These are phyloP conservation scores for Didymosphaeria variabile DNA, from an alignment of 2,329 filamentous ascomycete species.

Conservation along the genomic window DNA sequence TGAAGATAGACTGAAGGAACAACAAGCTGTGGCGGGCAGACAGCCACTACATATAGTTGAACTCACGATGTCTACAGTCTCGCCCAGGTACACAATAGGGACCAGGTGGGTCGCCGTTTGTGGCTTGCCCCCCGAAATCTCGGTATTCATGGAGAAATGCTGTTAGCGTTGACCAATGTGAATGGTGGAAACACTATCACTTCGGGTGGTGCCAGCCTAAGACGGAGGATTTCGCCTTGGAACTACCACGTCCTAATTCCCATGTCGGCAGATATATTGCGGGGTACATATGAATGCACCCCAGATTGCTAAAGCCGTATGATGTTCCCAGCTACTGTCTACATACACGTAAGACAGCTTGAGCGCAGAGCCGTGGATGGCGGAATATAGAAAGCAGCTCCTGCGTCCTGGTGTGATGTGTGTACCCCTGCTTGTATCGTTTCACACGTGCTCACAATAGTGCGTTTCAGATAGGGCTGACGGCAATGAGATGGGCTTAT, in stretches of 20 bases:
- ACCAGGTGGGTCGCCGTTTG: slow-evolving; percentile 3
- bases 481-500: background rate
- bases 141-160: slow-evolving; percentile 2
- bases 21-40: background rate
- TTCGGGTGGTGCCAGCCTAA: background rate
- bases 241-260: background rate
- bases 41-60: slow-evolving; percentile 1
- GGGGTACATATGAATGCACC: background rate
- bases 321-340: background rate
- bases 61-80: background rate
- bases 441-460: background rate
- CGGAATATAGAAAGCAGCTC: background rate
- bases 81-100: background rate
- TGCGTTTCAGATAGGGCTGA: slow-evolving; percentile 8
- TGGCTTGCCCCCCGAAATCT: slow-evolving; percentile 2
- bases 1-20: background rate
- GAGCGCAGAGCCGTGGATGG: background rate
- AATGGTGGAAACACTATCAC: slow-evolving; percentile 12
- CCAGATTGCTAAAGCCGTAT: background rate
- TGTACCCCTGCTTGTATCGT: background rate
- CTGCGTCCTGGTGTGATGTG: background rate
- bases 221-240: slow-evolving; percentile 9
- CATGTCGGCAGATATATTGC: slow-evolving; percentile 3
- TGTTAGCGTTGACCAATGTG: slow-evolving; percentile 8
- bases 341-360: background rate